A percentile compares a stretch with the other conserved stretches of the same genome.
Conservation (phyloP, 2,329 filamentous ascomycete genomes). For the Eutypa lata region DNA sequence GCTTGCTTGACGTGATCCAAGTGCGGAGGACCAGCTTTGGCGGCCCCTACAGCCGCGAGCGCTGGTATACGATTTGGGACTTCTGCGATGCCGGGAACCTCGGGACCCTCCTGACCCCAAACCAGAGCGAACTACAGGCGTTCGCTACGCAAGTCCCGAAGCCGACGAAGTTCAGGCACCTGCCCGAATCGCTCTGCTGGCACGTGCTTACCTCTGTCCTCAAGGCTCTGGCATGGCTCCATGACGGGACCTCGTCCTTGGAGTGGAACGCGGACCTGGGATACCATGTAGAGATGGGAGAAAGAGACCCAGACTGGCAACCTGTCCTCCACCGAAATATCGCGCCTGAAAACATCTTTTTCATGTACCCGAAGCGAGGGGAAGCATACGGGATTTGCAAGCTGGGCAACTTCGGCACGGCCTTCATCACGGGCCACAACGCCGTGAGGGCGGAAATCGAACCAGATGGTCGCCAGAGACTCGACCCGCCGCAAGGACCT, state of each 20-base stretch:
- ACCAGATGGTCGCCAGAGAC: conserved; percentile 7
- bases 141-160: not conserved
- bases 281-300: conserved; percentile 3
- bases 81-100: conserved; percentile 51
- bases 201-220: conserved; percentile 48
- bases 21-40: conserved; percentile 16
- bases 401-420: conserved; percentile 45
- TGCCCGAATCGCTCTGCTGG: conserved; percentile 55
- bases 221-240: conserved; percentile 49
- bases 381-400: conserved; percentile 55
- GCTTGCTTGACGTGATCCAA: conserved; percentile 35
- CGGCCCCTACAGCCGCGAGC: conserved; percentile 5
- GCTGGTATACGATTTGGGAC: conserved; percentile 41
- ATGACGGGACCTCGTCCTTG: conserved; percentile 40
- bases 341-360: conserved; percentile 45
- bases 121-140: conserved; percentile 6
- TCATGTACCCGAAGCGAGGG: conserved; percentile 43
- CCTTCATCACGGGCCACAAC: conserved; percentile 37
- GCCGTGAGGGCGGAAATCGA: conserved; percentile 2
- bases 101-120: conserved; percentile 33
- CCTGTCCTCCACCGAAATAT: conserved; percentile 50
- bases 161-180: conserved; percentile 22
- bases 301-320: conserved; percentile 42
- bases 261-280: conserved; percentile 11
- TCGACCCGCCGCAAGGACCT: conserved; percentile 20